Evolutionary conservation across 345 rosid genomes (phyloP), one percentile per base, ranked within the genome.

Genomic region (Citropsis articulata): DNA sequence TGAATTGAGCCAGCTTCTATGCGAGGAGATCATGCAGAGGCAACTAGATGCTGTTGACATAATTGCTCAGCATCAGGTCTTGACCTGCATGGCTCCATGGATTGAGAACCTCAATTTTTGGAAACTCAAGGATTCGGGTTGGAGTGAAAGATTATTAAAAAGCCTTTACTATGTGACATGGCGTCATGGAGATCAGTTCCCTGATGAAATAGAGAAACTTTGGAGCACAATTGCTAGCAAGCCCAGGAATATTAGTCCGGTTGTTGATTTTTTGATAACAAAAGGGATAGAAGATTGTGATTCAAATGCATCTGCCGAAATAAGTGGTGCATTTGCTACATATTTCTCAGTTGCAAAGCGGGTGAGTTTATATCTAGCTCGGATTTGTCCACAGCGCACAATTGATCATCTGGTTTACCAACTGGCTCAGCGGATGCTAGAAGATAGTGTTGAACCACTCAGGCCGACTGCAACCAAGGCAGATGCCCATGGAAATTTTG

Each of bases 61-160:
- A 77, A 96, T 96, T 83, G 97, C 98, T 45, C 99, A 96, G 84
- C 99, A 96, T 87, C 99, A 96, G 90, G 99, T 94, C 77, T 87
- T 96, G 83, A 96, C 99, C 9, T 96, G 99, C 84, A 92, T 96
- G 99, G 99, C 99, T 85, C 99, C 99, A 31, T 96, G 99, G 98
- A 96, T 96, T 85, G 99, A 96, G 86, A 96, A 96, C 72, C 97
- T 96, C 70, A 92, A 96, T 82, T 92, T 96, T 85, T 96, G 98
- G 98, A 96, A 92, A 88, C 97, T 94, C 76, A 96, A 92, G 90
- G 99, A 96, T 80, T 92, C 99, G 0, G 98, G 98, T 80, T 96
- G 99, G 99, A 90, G 97, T 86, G 98, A 94, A 75, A 90, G 99
- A 83, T 85, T 92, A 85, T 81, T 96, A 60, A 96, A 96, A 89